Percentiles rank a stretch among this genome's conserved stretches.
These are phyloP conservation scores for Phycomyces nitens DNA, from an alignment of 192 early-diverging fungal genomes.

Conservation along the genomic window DNA sequence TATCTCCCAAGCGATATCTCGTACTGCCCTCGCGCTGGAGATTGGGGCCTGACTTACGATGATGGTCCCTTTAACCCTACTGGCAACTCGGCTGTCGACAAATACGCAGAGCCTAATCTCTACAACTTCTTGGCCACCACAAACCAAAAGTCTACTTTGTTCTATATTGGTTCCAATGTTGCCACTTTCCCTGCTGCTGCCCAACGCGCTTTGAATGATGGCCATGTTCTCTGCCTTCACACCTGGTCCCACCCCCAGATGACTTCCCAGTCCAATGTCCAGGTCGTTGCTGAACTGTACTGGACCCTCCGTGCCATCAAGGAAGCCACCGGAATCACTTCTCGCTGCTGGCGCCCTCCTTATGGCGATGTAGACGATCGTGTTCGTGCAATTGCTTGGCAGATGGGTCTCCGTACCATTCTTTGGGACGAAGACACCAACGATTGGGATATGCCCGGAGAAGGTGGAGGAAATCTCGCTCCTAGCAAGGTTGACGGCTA, in stretches of 20 bases:
- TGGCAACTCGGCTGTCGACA: conserved; percentile 1
- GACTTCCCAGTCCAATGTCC: conserved; percentile 38
- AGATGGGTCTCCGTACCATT: conserved; percentile 21
- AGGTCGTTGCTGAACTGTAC: conserved; percentile 50
- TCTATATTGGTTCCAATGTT: conserved; percentile 38
- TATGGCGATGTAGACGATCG: conserved; percentile 48
- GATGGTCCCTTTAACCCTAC: conserved; percentile 34
- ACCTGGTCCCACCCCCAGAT: conserved; percentile 57
- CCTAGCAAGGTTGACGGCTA: conserved; percentile 21
- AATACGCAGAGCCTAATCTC: conserved; percentile 17
- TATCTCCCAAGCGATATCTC: conserved; percentile 17
- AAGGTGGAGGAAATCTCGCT: conserved; percentile 23
- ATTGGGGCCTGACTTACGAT: conserved; percentile 46
- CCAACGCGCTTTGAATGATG: conserved; percentile 23
- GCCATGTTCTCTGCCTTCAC: conserved; percentile 56
- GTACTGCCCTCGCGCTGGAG: conserved; percentile 24
- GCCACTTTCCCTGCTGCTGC: conserved; percentile 26
- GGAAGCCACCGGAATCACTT: conserved; percentile 36
- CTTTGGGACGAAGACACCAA: conserved; percentile 24
- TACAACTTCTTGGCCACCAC: conserved; percentile 25
- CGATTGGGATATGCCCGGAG: conserved; percentile 41
- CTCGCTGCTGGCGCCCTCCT: conserved; percentile 44
- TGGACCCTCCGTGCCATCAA: conserved; percentile 39
- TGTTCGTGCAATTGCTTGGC: conserved; percentile 33
- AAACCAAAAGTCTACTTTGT: conserved; percentile 13